These are phyloP conservation scores for Lentinula boryana DNA, from an alignment of 768 basidiomycete species.

Conservation along the genomic window DNA sequence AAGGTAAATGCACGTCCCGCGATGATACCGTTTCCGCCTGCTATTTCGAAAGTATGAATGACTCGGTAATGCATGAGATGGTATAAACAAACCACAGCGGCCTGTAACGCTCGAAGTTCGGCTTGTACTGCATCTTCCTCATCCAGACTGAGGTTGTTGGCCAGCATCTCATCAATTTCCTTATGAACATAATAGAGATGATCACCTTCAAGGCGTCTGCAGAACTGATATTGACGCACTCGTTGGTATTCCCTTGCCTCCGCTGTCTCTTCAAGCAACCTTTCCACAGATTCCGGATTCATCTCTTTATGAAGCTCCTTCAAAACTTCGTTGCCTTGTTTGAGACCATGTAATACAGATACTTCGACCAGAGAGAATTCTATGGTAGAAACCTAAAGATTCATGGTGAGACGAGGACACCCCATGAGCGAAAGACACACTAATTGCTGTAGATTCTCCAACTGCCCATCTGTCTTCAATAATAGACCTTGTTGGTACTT, in stretches of 20 bases:
- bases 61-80: background rate
- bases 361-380: constrained; percentile 95
- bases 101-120: constrained; percentile 70
- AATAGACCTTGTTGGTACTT: constrained; percentile 93
- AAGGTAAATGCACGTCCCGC: constrained; percentile 39
- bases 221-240: constrained; percentile 30
- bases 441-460: constrained; percentile 84
- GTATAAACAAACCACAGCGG: constrained; percentile 42
- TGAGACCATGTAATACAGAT: constrained; percentile 86
- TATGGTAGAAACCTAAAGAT: constrained; percentile 80
- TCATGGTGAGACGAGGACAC: background rate
- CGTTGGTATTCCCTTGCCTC: constrained; percentile 91
- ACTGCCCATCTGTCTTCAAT: constrained; percentile 81
- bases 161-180: constrained; percentile 90
- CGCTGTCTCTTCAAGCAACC: constrained; percentile 83
- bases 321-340: constrained; percentile 90
- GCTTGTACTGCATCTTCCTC: constrained; percentile 93
- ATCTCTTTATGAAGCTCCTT: constrained; percentile 94
- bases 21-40: constrained; percentile 21
- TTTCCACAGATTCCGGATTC: constrained; percentile 90
- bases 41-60: constrained; percentile 16
- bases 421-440: constrained; percentile 35
- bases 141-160: constrained; percentile 74
- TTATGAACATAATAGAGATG: constrained; percentile 24
- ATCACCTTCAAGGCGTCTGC: background rate